A percentile compares a stretch with the other conserved stretches of the same genome.
These are phyloP conservation scores for Trichoderma breve DNA, from an alignment of 2,329 filamentous ascomycete genomes.

Conservation along the genomic window DNA sequence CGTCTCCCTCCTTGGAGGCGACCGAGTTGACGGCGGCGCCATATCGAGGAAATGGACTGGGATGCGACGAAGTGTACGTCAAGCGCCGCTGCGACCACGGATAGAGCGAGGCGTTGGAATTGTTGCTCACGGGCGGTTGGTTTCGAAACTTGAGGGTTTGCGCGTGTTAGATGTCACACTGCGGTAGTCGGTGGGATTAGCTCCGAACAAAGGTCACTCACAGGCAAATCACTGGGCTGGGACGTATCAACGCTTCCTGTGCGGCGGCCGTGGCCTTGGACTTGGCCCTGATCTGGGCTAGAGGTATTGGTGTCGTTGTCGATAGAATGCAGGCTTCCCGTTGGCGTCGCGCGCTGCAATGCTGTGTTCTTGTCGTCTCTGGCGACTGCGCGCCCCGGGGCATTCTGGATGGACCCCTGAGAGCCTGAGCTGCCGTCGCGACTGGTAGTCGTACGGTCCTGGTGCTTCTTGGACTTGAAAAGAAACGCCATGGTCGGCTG, in stretches of 20 bases:
- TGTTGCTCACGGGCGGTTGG: slow-evolving; percentile 47
- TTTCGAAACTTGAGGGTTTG: slow-evolving; percentile 16
- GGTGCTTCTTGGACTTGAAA: slow-evolving; percentile 78
- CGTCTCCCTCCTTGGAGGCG: slow-evolving; percentile 92
- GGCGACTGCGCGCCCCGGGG: slow-evolving; percentile 41
- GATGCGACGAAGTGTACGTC: slow-evolving; percentile 77
- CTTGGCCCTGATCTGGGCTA: slow-evolving; percentile 59
- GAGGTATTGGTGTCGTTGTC: slow-evolving; percentile 55
- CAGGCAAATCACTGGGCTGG: slow-evolving; percentile 40
- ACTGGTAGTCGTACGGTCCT: slow-evolving; percentile 58
- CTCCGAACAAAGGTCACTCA: slow-evolving; percentile 32
- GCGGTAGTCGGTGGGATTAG: background rate
- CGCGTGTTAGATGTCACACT: slow-evolving; percentile 3
- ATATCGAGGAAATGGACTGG: slow-evolving; percentile 92
- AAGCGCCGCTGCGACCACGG: slow-evolving; percentile 92
- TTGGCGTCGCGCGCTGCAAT: slow-evolving; percentile 65
- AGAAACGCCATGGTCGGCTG: slow-evolving; percentile 70
- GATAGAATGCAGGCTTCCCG: slow-evolving; percentile 74
- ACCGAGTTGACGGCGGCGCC: slow-evolving; percentile 91
- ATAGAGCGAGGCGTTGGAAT: slow-evolving; percentile 78
- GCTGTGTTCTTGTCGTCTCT: slow-evolving; percentile 54
- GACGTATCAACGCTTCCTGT: slow-evolving; percentile 50
- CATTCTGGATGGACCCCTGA: slow-evolving; percentile 49
- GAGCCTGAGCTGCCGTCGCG: slow-evolving; percentile 52
- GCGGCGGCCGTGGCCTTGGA: slow-evolving; percentile 49